Percentiles rank a stretch among this genome's conserved stretches.
Conservation (phyloP, 805 yeast species). For the Ogataea pilisensis region DNA sequence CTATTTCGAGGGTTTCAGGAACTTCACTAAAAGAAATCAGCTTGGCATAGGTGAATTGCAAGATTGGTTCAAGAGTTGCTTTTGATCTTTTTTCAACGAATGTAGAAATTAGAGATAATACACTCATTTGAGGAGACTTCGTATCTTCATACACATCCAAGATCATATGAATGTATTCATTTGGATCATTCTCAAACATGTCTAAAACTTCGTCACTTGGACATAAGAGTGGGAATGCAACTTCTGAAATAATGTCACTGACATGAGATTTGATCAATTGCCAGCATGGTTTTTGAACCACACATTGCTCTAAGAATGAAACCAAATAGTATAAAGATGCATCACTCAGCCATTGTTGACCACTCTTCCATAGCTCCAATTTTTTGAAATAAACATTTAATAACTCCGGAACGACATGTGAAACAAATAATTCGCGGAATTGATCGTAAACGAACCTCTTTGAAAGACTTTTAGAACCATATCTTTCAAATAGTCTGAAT, state of each 20-base stretch:
- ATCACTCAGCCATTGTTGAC: constrained; percentile 64
- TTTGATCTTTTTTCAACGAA: constrained; percentile 66
- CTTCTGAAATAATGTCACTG: constrained; percentile 59
- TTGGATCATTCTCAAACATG: constrained; percentile 82
- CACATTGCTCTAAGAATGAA: constrained; percentile 57
- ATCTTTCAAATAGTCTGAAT: constrained; percentile 65
- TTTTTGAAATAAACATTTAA: constrained; percentile 59
- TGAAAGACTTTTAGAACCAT: constrained; percentile 48
- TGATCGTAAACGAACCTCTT: constrained; percentile 52
- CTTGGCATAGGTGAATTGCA: constrained; percentile 54
- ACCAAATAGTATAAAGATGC: constrained; percentile 63
- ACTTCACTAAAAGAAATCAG: constrained; percentile 37
- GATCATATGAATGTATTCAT: constrained; percentile 79
- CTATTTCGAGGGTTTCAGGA: constrained; percentile 43
- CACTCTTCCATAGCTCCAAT: constrained; percentile 69
- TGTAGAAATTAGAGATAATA: constrained; percentile 66
- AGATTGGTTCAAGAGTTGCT: constrained; percentile 53
- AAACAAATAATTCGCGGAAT: constrained; percentile 52
- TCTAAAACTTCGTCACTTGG: constrained; percentile 72
- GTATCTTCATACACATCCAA: constrained; percentile 61
- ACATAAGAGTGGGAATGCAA: constrained; percentile 74
- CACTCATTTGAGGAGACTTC: constrained; percentile 73
- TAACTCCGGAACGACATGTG: constrained; percentile 69
- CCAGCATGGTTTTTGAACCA: constrained; percentile 63
- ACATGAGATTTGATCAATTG: constrained; percentile 63